Evolutionary conservation across 352 stramenopile genomes (phyloP), one percentile per base, ranked within the genome.

Genomic region (Stephanocyclus meneghinianus): DNA sequence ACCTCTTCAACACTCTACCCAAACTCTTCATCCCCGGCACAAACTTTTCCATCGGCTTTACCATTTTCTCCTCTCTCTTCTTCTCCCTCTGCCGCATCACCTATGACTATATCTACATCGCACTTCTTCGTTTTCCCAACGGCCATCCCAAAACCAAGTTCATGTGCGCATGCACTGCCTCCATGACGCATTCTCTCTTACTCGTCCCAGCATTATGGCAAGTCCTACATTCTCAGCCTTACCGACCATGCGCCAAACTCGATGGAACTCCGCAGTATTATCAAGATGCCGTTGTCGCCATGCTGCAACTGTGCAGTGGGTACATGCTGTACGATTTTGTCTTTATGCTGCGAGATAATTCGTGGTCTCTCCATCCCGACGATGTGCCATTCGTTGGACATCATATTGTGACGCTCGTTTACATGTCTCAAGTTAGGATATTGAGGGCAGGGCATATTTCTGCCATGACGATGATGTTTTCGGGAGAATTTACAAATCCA

Each of bases 281-380:
- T 76, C 76, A 86, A 79, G 53, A 89, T 50, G 59, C 81, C 26
- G 66, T 70, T 2, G 62, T 71, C 50, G 76, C 82, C 0, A 16
- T 89, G 0, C 32, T 91, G 26, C 76, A 86, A 51, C 81, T 91
- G 30, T 91, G 85, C 50, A 91, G 76, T 13, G 85, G 78, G 29
- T 91, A 89, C 68, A 91, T 91, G 85, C 45, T 91, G 1, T 86
- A 88, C 45, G 85, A 91, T 66, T 68, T 59, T 21, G 10, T 70
- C 3, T 66, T 66, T 7, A 66, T 66, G 16, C 2, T 66, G 9
- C n/a, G 37, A 7, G 57, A 66, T 66, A 32, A 29, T 13, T 44
- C n/a, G 10, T 66, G 57, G 57, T 11, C 15, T 15, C 35, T 72
- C 35, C 74, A 21, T 76, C 61, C 59, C 40, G 51, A 65, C 11